Evolutionary conservation across 1,284 basidiomycete species (phyloP), one percentile per base, ranked within the genome.

Genomic region (Irpex lacteus): DNA sequence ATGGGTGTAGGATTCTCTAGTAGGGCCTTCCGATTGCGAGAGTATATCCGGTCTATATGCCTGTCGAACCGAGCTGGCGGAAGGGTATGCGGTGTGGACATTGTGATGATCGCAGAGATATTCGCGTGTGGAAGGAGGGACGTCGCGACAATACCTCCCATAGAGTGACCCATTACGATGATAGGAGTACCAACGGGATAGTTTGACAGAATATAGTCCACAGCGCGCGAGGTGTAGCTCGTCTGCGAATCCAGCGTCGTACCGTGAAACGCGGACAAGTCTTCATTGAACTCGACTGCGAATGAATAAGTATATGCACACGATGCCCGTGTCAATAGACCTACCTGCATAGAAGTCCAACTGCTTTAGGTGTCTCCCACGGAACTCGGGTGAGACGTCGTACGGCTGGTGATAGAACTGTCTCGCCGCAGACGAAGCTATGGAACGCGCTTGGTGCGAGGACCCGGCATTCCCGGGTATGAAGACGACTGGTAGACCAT

Each of bases 391-490:
- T 8, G 86, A 81, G 53, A 85, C 73, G 50, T 76, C 75, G 70
- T 80, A 79, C 56, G 84, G 91, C 61, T 78, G 81, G 37, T 78
- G 80, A 72, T 86, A 94, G 74, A 88, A 96, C 69, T 97, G 94
- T 61, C 90, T 81, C 0, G 91, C 81, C 1, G 94, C 91, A 11
- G 95, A 96, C 2, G 94, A 95, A 1, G 96, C 97, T 69, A 99
- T 94, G 15, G 95, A 98, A 64, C 98, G 88, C 19, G 95, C 91
- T 81, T 99, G 98, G 66, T 89, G 91, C 58, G 93, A 97, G 2
- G 94, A 96, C 1, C 98, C 98, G 9, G 98, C 96, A 72, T 98
- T 98, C 1, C 98, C 98, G 1, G 98, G 98, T 19, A 99, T 91
- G 78, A 99, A 99, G 34, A 99, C 81, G 8, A 97, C 94, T 5